phyloP scores from a whole-genome alignment of 495 filamentous ascomycete species.

The Cenococcum geophilum region DNA sequence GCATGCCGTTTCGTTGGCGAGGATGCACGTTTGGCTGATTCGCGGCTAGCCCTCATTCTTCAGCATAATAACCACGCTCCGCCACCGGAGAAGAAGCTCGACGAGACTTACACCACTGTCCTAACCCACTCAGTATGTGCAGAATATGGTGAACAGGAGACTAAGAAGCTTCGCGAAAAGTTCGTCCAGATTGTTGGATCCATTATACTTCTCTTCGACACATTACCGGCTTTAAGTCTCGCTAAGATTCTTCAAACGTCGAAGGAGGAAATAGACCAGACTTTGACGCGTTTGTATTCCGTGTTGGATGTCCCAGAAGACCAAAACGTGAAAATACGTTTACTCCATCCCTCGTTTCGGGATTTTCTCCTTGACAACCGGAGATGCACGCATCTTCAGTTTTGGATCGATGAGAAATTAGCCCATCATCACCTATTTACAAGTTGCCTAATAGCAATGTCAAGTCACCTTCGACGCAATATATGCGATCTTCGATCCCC shows the following conservation, averaged over 20 bases:
- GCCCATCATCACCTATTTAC: slow-evolving; percentile 33
- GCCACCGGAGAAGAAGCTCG: slow-evolving; percentile 4
- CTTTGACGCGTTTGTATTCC: slow-evolving; percentile 28
- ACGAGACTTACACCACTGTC: slow-evolving; percentile 20
- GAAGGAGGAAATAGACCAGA: slow-evolving; percentile 26
- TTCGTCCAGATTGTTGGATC: slow-evolving; percentile 33
- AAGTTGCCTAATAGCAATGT: slow-evolving; percentile 36
- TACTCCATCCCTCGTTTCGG: slow-evolving; percentile 47
- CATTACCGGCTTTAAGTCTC: slow-evolving; percentile 20
- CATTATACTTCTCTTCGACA: slow-evolving; percentile 35
- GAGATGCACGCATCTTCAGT: slow-evolving; percentile 27
- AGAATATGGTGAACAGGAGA: slow-evolving; percentile 6
- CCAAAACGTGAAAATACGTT: slow-evolving; percentile 28
- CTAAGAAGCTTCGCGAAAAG: slow-evolving; percentile 12
- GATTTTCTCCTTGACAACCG: slow-evolving; percentile 41
- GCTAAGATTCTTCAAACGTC: slow-evolving; percentile 39
- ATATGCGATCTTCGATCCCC: slow-evolving; percentile 37
- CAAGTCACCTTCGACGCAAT: slow-evolving; percentile 29
- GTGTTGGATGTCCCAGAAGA: slow-evolving; percentile 37
- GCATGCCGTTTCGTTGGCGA: slow-evolving; percentile 16
- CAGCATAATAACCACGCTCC: neutral
- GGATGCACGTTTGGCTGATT: neutral
- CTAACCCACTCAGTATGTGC: slow-evolving; percentile 9
- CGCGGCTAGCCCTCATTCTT: slow-evolving; percentile 9
- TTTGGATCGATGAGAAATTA: slow-evolving; percentile 40